phyloP scores from a whole-genome alignment of 345 rosid genomes.

The Firmiana major region DNA sequence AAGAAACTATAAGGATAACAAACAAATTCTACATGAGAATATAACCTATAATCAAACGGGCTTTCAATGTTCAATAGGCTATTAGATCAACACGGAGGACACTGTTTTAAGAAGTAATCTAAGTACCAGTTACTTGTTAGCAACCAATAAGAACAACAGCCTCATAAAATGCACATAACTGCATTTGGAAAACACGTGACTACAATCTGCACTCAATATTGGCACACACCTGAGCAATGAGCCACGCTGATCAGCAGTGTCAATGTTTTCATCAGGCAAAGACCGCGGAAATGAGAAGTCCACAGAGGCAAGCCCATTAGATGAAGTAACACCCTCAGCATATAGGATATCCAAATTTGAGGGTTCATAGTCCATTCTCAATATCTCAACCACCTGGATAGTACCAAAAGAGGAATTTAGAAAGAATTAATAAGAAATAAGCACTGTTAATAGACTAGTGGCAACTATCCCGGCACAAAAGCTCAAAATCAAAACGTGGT shows the following conservation, averaged over 20 bases:
- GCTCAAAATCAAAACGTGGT: not conserved
- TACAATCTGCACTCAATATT: not conserved
- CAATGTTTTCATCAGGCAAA: constrained; percentile 48
- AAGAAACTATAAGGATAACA: not conserved
- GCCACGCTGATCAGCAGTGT: constrained; percentile 63
- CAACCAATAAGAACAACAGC: constrained; percentile 1
- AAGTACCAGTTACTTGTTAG: not conserved
- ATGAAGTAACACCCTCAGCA: constrained; percentile 94
- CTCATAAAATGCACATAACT: not conserved
- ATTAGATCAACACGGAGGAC: not conserved
- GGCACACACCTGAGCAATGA: constrained; percentile 62
- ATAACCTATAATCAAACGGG: not conserved
- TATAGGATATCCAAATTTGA: constrained; percentile 87
- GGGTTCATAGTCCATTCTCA: constrained; percentile 85
- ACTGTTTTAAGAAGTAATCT: not conserved
- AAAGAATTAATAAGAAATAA: not conserved
- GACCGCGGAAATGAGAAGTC: constrained; percentile 84
- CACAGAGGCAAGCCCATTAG: constrained; percentile 87
- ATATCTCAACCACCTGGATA: constrained; percentile 68
- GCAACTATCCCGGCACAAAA: not conserved
- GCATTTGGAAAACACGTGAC: not conserved
- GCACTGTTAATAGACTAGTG: no score
- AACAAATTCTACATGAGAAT: not conserved
- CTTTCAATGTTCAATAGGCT: not conserved
- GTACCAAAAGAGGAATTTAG: constrained; percentile 8